Percentiles rank a stretch among this genome's conserved stretches.
Evolutionary conservation across 1,139 yeast species (phyloP).

Genomic region (Suhomyces anneliseae): DNA sequence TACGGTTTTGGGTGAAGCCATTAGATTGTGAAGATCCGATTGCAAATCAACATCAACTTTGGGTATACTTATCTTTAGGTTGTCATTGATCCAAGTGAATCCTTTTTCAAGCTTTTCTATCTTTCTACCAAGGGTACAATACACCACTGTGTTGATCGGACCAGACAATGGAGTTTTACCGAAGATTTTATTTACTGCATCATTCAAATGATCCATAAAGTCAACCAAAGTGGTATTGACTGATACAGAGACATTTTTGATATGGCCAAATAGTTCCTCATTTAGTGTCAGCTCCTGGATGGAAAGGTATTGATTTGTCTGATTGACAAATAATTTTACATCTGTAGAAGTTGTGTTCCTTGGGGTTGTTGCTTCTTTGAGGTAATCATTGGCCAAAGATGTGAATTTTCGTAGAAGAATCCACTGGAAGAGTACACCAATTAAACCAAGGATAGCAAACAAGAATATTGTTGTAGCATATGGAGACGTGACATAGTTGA

Average conservation of each 20-base stretch:
- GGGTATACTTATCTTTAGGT: conserved; percentile 64
- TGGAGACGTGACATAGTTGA: conserved; percentile 50
- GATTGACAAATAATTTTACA: conserved; percentile 15
- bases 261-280: conserved; percentile 64
- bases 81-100: conserved; percentile 71
- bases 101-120: conserved; percentile 65
- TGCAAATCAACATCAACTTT: conserved; percentile 7
- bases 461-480: conserved; percentile 45
- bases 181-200: conserved; percentile 46
- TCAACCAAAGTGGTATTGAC: conserved; percentile 56
- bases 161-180: conserved; percentile 63
- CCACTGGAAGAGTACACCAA: conserved; percentile 49
- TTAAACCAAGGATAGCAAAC: conserved; percentile 49
- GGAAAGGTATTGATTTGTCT: conserved; percentile 26
- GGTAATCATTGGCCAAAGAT: neutral
- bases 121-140: conserved; percentile 79
- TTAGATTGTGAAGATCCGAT: conserved; percentile 3
- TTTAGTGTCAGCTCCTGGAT: conserved; percentile 50
- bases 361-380: neutral
- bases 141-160: conserved; percentile 66
- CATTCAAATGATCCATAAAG: conserved; percentile 29
- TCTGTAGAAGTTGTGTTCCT: neutral
- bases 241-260: conserved; percentile 52
- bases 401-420: conserved; percentile 33
- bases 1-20: neutral